Evolutionary conservation across 345 rosid genomes (phyloP).

Genomic region (Lepidium aucheri): DNA sequence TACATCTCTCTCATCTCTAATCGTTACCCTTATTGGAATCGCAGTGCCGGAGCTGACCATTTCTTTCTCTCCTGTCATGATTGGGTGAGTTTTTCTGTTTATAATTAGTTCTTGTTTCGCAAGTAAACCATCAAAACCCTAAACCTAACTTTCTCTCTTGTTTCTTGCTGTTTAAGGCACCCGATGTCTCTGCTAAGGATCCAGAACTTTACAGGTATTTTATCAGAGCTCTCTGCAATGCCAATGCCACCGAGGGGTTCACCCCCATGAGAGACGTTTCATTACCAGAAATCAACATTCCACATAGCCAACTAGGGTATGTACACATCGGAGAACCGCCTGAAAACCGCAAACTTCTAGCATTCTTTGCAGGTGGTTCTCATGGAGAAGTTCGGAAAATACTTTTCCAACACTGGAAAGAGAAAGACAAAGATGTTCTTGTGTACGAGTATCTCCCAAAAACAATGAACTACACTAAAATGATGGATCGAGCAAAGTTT

Average conservation of each 20-base stretch:
- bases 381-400: conserved; percentile 48
- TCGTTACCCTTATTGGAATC: conserved; percentile 57
- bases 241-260: conserved; percentile 70
- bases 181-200: conserved; percentile 38
- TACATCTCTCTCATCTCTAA: conserved; percentile 30
- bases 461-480: conserved; percentile 27
- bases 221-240: conserved; percentile 69
- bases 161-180: conserved; percentile 39
- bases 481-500: conserved; percentile 42
- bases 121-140: neutral
- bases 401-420: conserved; percentile 56
- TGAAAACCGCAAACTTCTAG: conserved; percentile 35
- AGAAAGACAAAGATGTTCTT: conserved; percentile 41
- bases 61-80: conserved; percentile 60
- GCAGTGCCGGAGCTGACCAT: conserved; percentile 53
- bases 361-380: conserved; percentile 62
- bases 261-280: conserved; percentile 51
- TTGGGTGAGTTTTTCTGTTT: conserved; percentile 35
- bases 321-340: conserved; percentile 14
- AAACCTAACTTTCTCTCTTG: neutral
- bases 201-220: conserved; percentile 47
- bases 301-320: conserved; percentile 12
- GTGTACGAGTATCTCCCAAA: conserved; percentile 44
- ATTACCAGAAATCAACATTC: conserved; percentile 43
- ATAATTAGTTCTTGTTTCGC: neutral